A percentile compares a stretch with the other conserved stretches of the same genome.
These are phyloP conservation scores for Rutstroemia sp. DNA, from an alignment of 2,329 filamentous ascomycete genomes.

Conservation along the genomic window DNA sequence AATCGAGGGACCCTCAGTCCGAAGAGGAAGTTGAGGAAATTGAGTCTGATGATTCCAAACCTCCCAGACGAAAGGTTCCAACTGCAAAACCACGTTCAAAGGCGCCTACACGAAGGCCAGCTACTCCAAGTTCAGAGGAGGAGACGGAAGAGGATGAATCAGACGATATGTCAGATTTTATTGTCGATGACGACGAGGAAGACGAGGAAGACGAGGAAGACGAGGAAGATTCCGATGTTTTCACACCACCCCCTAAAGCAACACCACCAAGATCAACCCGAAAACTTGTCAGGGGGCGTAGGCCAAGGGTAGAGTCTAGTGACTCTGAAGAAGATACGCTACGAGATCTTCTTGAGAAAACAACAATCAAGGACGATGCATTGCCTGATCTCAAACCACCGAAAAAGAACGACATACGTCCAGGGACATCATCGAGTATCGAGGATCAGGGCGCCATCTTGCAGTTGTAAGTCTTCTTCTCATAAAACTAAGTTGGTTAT, in stretches of 20 bases:
- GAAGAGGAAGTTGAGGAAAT: not conserved
- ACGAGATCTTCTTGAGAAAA: not conserved
- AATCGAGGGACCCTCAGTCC: not conserved
- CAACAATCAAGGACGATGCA: slow-evolving; percentile 10
- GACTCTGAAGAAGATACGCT: slow-evolving; percentile 8
- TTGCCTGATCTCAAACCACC: slow-evolving; percentile 8
- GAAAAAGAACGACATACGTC: slow-evolving; percentile 5
- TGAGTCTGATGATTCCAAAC: not conserved
- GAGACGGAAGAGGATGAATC: slow-evolving; percentile 9
- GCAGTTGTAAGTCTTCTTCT: not conserved
- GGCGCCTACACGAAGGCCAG: not conserved
- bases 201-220: not conserved
- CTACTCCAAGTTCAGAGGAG: not conserved
- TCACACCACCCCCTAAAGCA: slow-evolving; percentile 18
- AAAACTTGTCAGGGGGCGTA: slow-evolving; percentile 21
- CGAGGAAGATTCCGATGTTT: slow-evolving; percentile 18
- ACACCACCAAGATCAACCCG: slow-evolving; percentile 20
- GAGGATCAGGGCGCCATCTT: slow-evolving; percentile 4
- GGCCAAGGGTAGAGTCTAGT: slow-evolving; percentile 6
- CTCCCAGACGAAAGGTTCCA: not conserved
- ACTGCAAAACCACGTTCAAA: not conserved
- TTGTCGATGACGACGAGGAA: slow-evolving; percentile 23
- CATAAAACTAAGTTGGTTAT: not conserved
- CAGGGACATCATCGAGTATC: slow-evolving; percentile 5
- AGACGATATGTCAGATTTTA: slow-evolving; percentile 26